A percentile compares a stretch with the other conserved stretches of the same genome.
phyloP scores from a whole-genome alignment of 306 rosid species.

The Rosa rugosa region DNA sequence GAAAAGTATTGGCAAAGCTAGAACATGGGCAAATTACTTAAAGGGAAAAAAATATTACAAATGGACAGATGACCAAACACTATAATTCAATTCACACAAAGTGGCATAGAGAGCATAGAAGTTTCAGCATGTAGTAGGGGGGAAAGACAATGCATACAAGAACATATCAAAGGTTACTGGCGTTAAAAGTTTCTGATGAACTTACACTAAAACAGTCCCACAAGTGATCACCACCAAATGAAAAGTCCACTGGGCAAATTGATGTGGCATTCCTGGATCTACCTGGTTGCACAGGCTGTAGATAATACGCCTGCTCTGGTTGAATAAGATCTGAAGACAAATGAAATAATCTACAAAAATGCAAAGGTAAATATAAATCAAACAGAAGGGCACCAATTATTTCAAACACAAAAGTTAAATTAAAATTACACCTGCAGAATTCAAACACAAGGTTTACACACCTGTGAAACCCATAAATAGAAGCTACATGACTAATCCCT shows the following conservation, averaged over 20 bases:
- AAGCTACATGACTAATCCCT: background rate
- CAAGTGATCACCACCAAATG: conserved; percentile 92
- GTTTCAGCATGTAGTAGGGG: background rate
- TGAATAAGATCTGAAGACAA: conserved; percentile 69
- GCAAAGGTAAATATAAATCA: background rate
- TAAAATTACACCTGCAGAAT: background rate
- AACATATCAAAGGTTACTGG: conserved; percentile 7
- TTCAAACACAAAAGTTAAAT: background rate
- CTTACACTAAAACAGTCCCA: conserved; percentile 97
- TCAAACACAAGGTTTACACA: background rate
- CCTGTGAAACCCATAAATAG: background rate
- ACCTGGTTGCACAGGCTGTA: conserved; percentile 81
- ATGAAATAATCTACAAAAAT: conserved; percentile 77
- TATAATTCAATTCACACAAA: background rate
- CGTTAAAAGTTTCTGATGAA: conserved; percentile 29
- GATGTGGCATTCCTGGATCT: conserved; percentile 80
- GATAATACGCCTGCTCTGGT: conserved; percentile 95
- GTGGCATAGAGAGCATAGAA: background rate
- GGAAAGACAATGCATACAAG: background rate
- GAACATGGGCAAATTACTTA: background rate
- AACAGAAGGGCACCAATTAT: background rate
- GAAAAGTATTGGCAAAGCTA: background rate
- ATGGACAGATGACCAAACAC: background rate
- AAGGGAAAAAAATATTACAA: background rate
- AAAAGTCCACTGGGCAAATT: conserved; percentile 85